Conservation (phyloP, 176 grass and related monocot species). For the Aegilops bicornis region DNA sequence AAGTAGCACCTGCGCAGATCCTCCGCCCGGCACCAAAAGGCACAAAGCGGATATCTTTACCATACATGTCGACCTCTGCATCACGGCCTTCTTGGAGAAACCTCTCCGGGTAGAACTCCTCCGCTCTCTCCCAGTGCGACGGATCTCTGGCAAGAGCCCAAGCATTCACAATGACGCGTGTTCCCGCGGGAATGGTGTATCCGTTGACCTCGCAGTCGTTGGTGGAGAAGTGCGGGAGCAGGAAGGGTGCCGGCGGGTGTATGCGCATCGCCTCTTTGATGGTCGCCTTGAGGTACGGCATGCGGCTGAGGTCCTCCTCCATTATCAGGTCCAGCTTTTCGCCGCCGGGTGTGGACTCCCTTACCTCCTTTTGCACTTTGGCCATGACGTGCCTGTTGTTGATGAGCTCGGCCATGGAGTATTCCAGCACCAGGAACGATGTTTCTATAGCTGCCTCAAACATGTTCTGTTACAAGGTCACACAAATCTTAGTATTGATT, state of each 20-base stretch:
- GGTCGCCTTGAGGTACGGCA: not conserved
- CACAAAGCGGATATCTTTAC: constrained; percentile 41
- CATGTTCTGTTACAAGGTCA: constrained; percentile 29
- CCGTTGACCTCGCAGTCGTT: not conserved
- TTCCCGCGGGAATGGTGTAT: not conserved
- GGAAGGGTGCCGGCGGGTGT: not conserved
- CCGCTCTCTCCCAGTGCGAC: constrained; percentile 5
- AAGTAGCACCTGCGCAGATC: constrained; percentile 34
- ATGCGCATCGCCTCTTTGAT: not conserved
- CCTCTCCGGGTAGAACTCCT: constrained; percentile 44
- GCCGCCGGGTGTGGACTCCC: not conserved
- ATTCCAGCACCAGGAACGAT: constrained; percentile 40
- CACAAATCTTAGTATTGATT: too few relatives aligned
- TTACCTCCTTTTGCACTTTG: constrained; percentile 37
- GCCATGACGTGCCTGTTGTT: constrained; percentile 21
- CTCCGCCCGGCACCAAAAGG: constrained; percentile 32
- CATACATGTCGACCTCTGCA: constrained; percentile 22
- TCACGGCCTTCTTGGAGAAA: constrained; percentile 4
- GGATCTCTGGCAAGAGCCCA: constrained; percentile 35
- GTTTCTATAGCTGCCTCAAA: constrained; percentile 43
- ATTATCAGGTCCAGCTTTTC: not conserved
- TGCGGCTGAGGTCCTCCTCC: constrained; percentile 22
- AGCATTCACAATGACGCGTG: constrained; percentile 29
- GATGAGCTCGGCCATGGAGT: constrained; percentile 44
- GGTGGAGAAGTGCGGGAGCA: not conserved